phyloP scores from a whole-genome alignment of 2,329 filamentous ascomycete species.

The Penicillium sp. region DNA sequence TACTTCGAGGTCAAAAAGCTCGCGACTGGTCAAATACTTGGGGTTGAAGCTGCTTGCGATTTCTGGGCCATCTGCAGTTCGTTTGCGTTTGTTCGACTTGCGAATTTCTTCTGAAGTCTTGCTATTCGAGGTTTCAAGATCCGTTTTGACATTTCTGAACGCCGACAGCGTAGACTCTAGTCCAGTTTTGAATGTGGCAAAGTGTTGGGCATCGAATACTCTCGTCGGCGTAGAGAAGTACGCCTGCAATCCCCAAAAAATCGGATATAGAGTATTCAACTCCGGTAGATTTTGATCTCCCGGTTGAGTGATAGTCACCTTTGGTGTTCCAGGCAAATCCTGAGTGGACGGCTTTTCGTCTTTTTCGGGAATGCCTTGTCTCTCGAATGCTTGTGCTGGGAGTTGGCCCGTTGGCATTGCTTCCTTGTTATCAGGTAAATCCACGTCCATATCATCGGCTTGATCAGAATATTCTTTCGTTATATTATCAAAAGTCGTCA shows the following conservation, averaged over 20 bases:
- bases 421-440: slow-evolving; percentile 52
- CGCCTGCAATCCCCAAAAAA: slow-evolving; percentile 93
- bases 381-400: slow-evolving; percentile 35
- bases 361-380: slow-evolving; percentile 24
- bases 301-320: slow-evolving; percentile 31
- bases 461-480: slow-evolving; percentile 40
- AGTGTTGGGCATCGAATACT: slow-evolving; percentile 73
- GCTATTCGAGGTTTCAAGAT: slow-evolving; percentile 68
- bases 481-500: slow-evolving; percentile 78
- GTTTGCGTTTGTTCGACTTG: slow-evolving; percentile 73
- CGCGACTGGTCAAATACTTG: slow-evolving; percentile 96
- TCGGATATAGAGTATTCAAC: slow-evolving; percentile 77
- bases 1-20: slow-evolving; percentile 94
- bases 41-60: slow-evolving; percentile 84
- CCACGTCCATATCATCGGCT: slow-evolving; percentile 69
- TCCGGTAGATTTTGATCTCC: slow-evolving; percentile 55
- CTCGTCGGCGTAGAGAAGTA: slow-evolving; percentile 88
- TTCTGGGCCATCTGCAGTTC: slow-evolving; percentile 64
- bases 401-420: slow-evolving; percentile 38
- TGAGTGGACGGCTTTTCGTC: slow-evolving; percentile 23
- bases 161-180: slow-evolving; percentile 69
- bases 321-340: slow-evolving; percentile 28
- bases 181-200: slow-evolving; percentile 67
- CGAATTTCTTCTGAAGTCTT: slow-evolving; percentile 67
- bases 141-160: slow-evolving; percentile 73